Conservation (phyloP, 176 grass and related monocot genomes). For the Zea mays region DNA sequence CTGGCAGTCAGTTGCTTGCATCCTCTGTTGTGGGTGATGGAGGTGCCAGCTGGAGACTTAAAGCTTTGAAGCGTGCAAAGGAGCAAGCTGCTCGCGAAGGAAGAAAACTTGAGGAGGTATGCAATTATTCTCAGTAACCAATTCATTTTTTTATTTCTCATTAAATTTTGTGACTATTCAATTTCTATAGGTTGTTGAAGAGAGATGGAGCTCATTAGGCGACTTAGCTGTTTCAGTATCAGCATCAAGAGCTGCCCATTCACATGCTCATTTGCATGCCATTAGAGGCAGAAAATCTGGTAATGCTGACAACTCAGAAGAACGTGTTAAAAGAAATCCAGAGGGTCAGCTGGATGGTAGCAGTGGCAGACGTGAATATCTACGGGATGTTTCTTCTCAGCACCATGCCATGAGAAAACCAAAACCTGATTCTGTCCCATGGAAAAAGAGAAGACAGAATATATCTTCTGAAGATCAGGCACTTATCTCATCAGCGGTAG, state of each 20-base stretch:
- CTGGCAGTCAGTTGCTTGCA: conserved; percentile 46
- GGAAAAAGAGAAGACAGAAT: conserved; percentile 66
- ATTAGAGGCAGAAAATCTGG: conserved; percentile 73
- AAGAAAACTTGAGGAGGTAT: conserved; percentile 69
- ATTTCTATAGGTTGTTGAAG: conserved; percentile 64
- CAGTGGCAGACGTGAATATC: conserved; percentile 52
- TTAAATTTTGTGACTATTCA: not conserved
- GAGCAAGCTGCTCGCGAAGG: conserved; percentile 92
- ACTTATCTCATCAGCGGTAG: conserved; percentile 68
- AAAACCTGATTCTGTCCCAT: conserved; percentile 64
- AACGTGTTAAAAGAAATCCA: conserved; percentile 22
- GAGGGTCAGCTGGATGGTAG: conserved; percentile 27
- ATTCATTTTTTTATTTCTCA: not conserved
- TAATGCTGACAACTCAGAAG: conserved; percentile 49
- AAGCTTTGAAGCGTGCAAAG: conserved; percentile 96
- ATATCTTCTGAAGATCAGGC: conserved; percentile 73
- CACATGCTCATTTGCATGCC: conserved; percentile 74
- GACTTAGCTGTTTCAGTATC: conserved; percentile 74
- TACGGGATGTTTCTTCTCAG: conserved; percentile 69
- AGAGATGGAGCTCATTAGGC: conserved; percentile 82
- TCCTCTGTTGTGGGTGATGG: conserved; percentile 88
- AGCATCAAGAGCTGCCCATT: conserved; percentile 57
- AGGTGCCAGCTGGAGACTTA: conserved; percentile 93
- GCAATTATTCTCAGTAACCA: not conserved
- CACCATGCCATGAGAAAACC: conserved; percentile 82